Base-by-base conservation (phyloP, 23 red algal species). In the Cyanidium caldarium region DNA sequence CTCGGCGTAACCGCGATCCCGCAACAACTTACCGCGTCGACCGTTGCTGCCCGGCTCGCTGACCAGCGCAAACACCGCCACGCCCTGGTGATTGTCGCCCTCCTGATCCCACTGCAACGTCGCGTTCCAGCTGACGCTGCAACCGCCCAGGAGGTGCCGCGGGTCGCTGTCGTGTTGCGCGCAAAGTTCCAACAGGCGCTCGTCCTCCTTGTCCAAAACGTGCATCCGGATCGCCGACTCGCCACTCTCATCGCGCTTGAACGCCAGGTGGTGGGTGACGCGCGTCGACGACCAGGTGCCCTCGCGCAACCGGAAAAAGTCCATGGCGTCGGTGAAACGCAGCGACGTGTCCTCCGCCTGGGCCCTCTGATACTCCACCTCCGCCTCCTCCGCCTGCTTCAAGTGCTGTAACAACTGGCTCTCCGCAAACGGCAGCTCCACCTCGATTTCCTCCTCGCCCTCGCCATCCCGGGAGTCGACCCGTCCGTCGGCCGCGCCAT, bases 1-100 rank as follows among this genome's bases (percentile, higher is more conserved):
- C 65, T 96, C 91, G 2, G 91, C 91, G 46, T 96, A 96, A 16
- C 91, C 91, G 26, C 91, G 71, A 39, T 96, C 91, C 31, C 91
- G 73, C 65, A 96, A 57, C 16, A 96, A 81, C 38, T 78, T 72
- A 13, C 91, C 91, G 40, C 78, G 58, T 0, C 80, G 75, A 19
- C 58, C 72, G 37, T 78, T 42, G 33, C 57, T 30, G 28, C 44
- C 74, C 28, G 51, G 42, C 33, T 86, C 77, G 10, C 79, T 72
- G 33, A 96, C 73, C 1, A 96, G 58, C 13, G 91, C 91, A 81
- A 96, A 96, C 0, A 88, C 73, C 20, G 91, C 83, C 35, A 43
- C 65, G 3, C 91, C 91, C 57, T 83, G 45, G 40, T 96, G 85
- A 34, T 82, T 87, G 30, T 96, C 91, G 37, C 85, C 91, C 46